Evolutionary conservation across 2,329 filamentous ascomycete species (phyloP), one percentile per base, ranked within the genome.

Genomic region (Didymella glomerata): DNA sequence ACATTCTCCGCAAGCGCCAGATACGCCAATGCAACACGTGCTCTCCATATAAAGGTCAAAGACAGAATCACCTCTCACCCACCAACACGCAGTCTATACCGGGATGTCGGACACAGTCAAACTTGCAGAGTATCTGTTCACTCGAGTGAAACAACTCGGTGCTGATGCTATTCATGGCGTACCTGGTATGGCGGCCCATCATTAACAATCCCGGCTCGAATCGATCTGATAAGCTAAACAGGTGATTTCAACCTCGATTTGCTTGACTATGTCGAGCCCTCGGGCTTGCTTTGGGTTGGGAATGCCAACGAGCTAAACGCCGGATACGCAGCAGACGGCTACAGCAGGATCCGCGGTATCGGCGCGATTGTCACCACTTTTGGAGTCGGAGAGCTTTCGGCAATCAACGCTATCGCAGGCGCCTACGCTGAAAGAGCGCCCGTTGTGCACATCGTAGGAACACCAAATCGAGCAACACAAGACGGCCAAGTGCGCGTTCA

Each of bases 351-450:
- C 60, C 83, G 82, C 54, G 81, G 82, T 1, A 87, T 92, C 32
- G 84, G 84, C 4, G 89, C 89, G 28, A 77, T 93, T 47, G 77
- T 93, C 65, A 93, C 90, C 40, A 92, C 90, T 0, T 92, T 92
- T 63, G 90, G 90, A 51, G 89, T 92, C 4, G 90, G 82, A 9
- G 83, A 84, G 67, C 72, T 84, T n/a, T 91, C 89, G 2, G 88
- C 89, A 48, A 81, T 92, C 69, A 91, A 92, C 68, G 90, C 87
- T 40, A 77, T 92, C 53, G 90, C 89, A 2, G 90, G 90, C n/a
- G 85, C 89, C 42, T 92, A 85, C 77, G 88, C 88, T 1, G 90
- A 93, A 75, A 85, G 86, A 66, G 87, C 91, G 2, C 88, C 90
- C 2, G 81, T 93, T 7, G 80, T 87, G 11, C 85, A 88, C 64